These are phyloP conservation scores for Scutellaria baicalensis DNA, from an alignment of 257 asterid species.

Conservation along the genomic window DNA sequence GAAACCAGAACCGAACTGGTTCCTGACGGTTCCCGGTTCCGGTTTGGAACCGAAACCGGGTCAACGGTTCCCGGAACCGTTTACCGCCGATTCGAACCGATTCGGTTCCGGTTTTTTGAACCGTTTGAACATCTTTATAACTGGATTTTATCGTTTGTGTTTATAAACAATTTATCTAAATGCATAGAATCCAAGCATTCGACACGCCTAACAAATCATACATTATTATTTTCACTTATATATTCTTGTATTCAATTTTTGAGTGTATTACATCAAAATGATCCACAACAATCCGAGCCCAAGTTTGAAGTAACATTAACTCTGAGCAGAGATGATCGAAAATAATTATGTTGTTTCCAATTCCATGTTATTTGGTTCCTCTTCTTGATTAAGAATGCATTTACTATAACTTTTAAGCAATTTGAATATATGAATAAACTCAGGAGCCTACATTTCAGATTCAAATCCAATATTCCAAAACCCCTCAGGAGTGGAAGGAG, in stretches of 20 bases:
- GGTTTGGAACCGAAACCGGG: too few relatives aligned
- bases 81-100: too few relatives aligned
- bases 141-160: too few relatives aligned
- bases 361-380: neutral
- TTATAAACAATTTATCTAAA: neutral
- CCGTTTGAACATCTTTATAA: too few relatives aligned
- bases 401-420: neutral
- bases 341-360: neutral
- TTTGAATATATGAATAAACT: neutral
- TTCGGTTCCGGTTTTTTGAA: too few relatives aligned
- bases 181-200: neutral
- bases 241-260: neutral
- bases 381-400: neutral
- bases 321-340: neutral
- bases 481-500: conserved; percentile 96
- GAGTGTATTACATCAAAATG: neutral
- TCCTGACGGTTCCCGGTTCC: too few relatives aligned
- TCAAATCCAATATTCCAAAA: conserved; percentile 97
- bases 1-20: too few relatives aligned
- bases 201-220: neutral
- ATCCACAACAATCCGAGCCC: neutral
- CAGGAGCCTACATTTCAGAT: conserved; percentile 58
- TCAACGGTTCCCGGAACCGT: too few relatives aligned
- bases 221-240: neutral
- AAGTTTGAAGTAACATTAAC: neutral